Evolutionary conservation across 2,329 filamentous ascomycete genomes (phyloP).

Genomic region (Xylaria sp.): DNA sequence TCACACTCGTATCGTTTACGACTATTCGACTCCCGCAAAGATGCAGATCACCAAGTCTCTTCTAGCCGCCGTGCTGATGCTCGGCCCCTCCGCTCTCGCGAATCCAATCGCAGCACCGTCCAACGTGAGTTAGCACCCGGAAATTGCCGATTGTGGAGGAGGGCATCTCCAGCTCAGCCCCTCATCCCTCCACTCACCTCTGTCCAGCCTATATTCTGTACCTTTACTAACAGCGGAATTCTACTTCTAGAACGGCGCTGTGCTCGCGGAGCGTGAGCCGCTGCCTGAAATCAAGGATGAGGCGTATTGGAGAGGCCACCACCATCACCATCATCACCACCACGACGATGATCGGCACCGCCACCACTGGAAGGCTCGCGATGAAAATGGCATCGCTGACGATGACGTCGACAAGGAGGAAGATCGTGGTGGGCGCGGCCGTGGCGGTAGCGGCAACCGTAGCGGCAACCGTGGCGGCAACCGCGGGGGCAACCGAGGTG

Average conservation of each 20-base stretch:
- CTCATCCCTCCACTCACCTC: neutral
- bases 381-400: neutral
- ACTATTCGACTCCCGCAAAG: neutral
- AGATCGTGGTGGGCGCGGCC: neutral
- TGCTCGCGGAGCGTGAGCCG: slow-evolving; percentile 9
- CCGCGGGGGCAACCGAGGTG: neutral
- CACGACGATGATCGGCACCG: neutral
- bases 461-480: neutral
- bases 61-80: slow-evolving; percentile 33
- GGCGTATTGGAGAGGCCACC: neutral
- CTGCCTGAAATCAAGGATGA: slow-evolving; percentile 1
- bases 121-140: slow-evolving; percentile 11
- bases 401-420: neutral
- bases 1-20: neutral
- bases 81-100: slow-evolving; percentile 32
- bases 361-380: neutral
- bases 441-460: neutral
- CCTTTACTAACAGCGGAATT: neutral
- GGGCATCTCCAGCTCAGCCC: neutral
- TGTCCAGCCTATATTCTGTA: neutral
- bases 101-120: slow-evolving; percentile 22
- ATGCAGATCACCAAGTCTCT: slow-evolving; percentile 38
- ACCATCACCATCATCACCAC: neutral
- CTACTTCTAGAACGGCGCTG: neutral
- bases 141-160: neutral